Evolutionary conservation across 495 filamentous ascomycete genomes (phyloP).

Genomic region (Neurospora sp.): DNA sequence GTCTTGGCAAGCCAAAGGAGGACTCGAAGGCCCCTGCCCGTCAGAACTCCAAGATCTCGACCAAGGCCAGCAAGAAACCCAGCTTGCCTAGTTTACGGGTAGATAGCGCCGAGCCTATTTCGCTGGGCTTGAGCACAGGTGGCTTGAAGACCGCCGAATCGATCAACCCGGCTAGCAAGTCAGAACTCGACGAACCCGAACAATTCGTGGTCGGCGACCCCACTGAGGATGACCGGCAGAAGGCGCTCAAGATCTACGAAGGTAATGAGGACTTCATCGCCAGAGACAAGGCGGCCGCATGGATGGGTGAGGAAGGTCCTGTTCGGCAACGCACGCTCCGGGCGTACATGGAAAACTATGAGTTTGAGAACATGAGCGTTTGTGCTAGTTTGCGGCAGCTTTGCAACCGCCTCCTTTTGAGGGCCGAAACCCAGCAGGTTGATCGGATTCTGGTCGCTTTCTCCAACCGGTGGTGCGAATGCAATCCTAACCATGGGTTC

Average conservation of each 20-base stretch:
- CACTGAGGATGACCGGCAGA: slow-evolving; percentile 56
- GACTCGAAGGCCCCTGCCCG: slow-evolving; percentile 9
- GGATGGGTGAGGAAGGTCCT: slow-evolving; percentile 71
- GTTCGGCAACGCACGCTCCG: slow-evolving; percentile 56
- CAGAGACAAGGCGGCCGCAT: slow-evolving; percentile 71
- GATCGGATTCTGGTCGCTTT: slow-evolving; percentile 88
- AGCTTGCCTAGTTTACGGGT: slow-evolving; percentile 31
- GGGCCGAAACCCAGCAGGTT: slow-evolving; percentile 93
- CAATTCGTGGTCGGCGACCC: slow-evolving; percentile 33
- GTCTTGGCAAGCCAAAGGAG: slow-evolving; percentile 11
- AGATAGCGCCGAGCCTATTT: slow-evolving; percentile 22
- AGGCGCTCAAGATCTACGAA: slow-evolving; percentile 72
- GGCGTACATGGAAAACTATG: slow-evolving; percentile 88
- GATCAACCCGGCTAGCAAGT: slow-evolving; percentile 21
- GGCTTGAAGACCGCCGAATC: slow-evolving; percentile 8
- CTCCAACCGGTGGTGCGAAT: slow-evolving; percentile 82
- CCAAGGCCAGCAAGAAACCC: slow-evolving; percentile 35
- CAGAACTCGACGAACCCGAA: slow-evolving; percentile 37
- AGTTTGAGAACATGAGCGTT: slow-evolving; percentile 76
- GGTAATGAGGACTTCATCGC: slow-evolving; percentile 73
- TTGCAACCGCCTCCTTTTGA: slow-evolving; percentile 72
- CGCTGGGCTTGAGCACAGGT: slow-evolving; percentile 7
- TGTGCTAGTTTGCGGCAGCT: slow-evolving; percentile 68
- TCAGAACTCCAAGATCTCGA: slow-evolving; percentile 10
- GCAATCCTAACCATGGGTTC: slow-evolving; percentile 91